Percentiles rank a stretch among this genome's conserved stretches.
Conservation (phyloP, 148 eudicot species). For the Bassia scoparia region DNA sequence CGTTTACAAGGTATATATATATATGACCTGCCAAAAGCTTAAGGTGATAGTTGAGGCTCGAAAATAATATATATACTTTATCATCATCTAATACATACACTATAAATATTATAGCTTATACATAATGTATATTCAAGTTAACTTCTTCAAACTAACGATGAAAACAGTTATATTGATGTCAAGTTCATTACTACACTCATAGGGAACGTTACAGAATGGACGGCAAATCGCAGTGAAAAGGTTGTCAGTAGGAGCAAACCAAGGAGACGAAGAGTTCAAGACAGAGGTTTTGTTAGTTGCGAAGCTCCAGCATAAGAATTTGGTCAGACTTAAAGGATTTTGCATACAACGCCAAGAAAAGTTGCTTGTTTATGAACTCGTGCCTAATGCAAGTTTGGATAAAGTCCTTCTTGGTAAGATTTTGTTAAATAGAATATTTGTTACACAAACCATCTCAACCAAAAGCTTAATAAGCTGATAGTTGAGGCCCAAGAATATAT, state of each 20-base stretch:
- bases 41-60: no score
- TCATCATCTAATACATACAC: no score
- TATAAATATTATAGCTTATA: no score
- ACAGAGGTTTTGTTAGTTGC: constrained; percentile 22
- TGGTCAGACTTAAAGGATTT: constrained; percentile 22
- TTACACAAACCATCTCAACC: no score
- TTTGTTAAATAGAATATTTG: no score
- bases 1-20: constrained; percentile 16
- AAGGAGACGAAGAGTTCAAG: constrained; percentile 22
- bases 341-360: constrained; percentile 20
- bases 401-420: constrained; percentile 11
- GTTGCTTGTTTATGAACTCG: constrained; percentile 24
- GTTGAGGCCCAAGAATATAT: no score
- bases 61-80: neutral
- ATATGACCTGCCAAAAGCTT: no score
- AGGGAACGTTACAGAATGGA: constrained; percentile 18
- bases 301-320: constrained; percentile 25
- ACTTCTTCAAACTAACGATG: neutral
- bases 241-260: constrained; percentile 16
- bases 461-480: no score
- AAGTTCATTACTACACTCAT: neutral
- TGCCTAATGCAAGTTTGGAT: constrained; percentile 20
- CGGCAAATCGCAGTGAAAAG: constrained; percentile 23
- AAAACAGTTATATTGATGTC: neutral
- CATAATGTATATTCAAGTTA: no score